Evolutionary conservation across 2,329 filamentous ascomycete species (phyloP).

Genomic region (Fusarium guadeloupense): DNA sequence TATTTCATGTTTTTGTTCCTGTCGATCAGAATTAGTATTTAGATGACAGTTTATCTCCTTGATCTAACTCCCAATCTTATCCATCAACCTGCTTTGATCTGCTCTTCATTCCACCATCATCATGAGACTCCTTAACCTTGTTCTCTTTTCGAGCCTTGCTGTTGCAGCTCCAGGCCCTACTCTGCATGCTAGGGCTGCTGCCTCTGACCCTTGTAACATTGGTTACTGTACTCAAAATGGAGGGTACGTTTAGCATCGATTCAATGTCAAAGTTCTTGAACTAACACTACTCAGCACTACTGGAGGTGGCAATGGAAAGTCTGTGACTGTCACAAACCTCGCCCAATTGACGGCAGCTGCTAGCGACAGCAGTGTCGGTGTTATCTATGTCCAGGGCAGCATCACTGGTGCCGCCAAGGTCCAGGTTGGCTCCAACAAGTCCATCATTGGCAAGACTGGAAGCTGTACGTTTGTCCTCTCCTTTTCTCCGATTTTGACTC

Average conservation of each 20-base stretch:
- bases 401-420: constrained; percentile 40
- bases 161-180: constrained; percentile 7
- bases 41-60: background rate
- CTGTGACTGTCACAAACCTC: constrained; percentile 30
- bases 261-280: rapidly evolving
- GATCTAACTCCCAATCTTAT: rapidly evolving
- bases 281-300: constrained; percentile 12
- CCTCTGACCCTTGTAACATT: constrained; percentile 20
- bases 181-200: constrained; percentile 20
- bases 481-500: too few relatives aligned
- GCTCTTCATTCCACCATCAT: rapidly evolving
- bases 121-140: constrained; percentile 10
- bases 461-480: constrained; percentile 22
- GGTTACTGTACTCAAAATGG: constrained; percentile 39
- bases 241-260: constrained; percentile 6
- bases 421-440: constrained; percentile 35
- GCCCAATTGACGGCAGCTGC: constrained; percentile 28
- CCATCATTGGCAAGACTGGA: constrained; percentile 35
- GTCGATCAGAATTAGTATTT: background rate
- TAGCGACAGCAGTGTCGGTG: constrained; percentile 7
- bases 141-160: constrained; percentile 1
- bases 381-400: constrained; percentile 34
- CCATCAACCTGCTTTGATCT: background rate
- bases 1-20: background rate
- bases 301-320: constrained; percentile 22